phyloP scores from a whole-genome alignment of 768 basidiomycete genomes.

The Rhizopogon salebrosus region DNA sequence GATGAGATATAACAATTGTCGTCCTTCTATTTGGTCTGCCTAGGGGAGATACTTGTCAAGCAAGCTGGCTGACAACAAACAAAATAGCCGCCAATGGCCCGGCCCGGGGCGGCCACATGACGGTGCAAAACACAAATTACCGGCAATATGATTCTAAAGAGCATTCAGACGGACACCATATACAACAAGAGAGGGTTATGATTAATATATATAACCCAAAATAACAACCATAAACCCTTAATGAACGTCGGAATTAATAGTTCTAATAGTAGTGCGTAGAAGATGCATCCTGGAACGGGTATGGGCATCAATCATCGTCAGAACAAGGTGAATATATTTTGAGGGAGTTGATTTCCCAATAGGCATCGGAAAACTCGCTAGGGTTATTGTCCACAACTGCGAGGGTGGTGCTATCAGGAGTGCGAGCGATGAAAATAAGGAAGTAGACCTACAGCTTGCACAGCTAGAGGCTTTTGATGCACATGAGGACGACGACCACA shows the following conservation, averaged over 20 bases:
- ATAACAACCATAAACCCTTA: not conserved
- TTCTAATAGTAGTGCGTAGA: not conserved
- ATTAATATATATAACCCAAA: too few species aligned
- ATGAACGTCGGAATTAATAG: too few species aligned
- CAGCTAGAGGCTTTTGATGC: conserved; percentile 28
- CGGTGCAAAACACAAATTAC: too few species aligned
- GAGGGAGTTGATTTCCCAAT: conserved; percentile 64
- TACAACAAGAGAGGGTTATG: too few species aligned
- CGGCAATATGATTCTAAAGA: too few species aligned
- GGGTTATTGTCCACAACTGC: conserved; percentile 60
- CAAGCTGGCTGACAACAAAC: too few species aligned
- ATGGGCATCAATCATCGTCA: not conserved
- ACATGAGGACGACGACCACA: conserved; percentile 38
- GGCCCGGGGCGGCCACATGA: too few species aligned
- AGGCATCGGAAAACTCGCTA: conserved; percentile 51
- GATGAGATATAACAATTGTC: not conserved
- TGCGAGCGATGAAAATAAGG: not conserved
- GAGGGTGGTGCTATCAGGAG: not conserved
- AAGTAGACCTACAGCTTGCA: conserved; percentile 37
- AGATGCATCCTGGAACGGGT: not conserved
- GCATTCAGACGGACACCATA: too few species aligned
- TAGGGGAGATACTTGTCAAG: too few species aligned
- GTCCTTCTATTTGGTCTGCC: too few species aligned
- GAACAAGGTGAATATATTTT: conserved; percentile 39
- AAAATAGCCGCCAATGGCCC: too few species aligned